Evolutionary conservation across 768 basidiomycete species (phyloP), one percentile per base, ranked within the genome.

Genomic region (Termitomyces sp.): DNA sequence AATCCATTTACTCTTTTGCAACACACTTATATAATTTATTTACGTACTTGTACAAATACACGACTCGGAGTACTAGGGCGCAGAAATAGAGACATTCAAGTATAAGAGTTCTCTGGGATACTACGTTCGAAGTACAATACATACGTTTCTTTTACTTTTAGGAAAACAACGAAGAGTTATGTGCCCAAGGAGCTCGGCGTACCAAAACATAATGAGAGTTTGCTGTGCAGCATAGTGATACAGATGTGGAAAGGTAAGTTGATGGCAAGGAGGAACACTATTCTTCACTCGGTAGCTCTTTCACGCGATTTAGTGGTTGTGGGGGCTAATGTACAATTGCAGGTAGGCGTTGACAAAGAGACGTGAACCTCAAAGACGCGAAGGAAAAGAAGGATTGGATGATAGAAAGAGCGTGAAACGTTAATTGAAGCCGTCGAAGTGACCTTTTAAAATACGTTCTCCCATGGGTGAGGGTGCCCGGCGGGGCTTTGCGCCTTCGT

Each of bases 381-480:
- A 52, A 58, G 12, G 64, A 59, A 55, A 54, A 42, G 53, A 40
- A 49, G 61, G 58, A 36, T 57, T 63, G 31, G 53, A 7, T 34
- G 52, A 58, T 45, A 48, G 53, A 56, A 46, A 40, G 56, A 45
- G 53, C 64, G 20, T 49, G 60, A 42, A 57, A 53, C 59, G 43
- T 82, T 74, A 92, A 70, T 91, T 90, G 80, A 94, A 94, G 53
- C 92, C 88, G 70, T 94, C 92, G 67, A 94, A 94, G 68, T 94
- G 92, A 9, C 92, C 92, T 78, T 91, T 94, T 66, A 94, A 82
- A 62, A 94, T 93, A 61, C 92, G 81, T 75, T 94, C 92, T 64
- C 92, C 93, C 92, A 93, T 94, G 6, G 92, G 92, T 43, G 90
- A 92, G 20, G 91, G 92, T 3, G 89, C 90, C 63, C 86, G 79